Base-by-base conservation (phyloP, 202 grass and related monocot genomes). In the Zoysia matrella region DNA sequence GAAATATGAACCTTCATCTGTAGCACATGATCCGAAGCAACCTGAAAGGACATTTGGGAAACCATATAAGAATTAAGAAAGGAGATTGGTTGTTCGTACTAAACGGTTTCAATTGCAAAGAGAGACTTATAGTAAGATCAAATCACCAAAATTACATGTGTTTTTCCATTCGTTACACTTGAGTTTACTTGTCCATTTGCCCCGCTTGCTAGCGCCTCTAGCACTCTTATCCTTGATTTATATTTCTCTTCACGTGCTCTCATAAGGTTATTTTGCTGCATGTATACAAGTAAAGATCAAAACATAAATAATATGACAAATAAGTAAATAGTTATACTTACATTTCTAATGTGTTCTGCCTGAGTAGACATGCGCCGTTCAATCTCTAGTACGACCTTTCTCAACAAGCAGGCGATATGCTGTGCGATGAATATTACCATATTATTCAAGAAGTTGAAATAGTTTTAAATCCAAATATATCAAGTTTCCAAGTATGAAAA, bases 181-280 rank as follows among this genome's bases (percentile, higher is more conserved):
- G 82, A 85, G 62, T 75, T 73, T 65, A 78, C 80, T 64, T 86
- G 76, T 48, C 79, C 88, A 54, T 50, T 72, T 80, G 70, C 81
- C 42, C 90, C 86, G 75, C 70, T 80, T 80, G 92, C 92, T 82
- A 95, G 89, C 75, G 88, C 88, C 78, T 95, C 95, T 16, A 93
- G 82, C 57, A 98, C 89, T 78, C 84, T 91, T 87, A 98, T 91
- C 75, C 95, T 94, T 66, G 90, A 94, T 81, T 91, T 92, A 73
- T 95, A 94, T 82, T 95, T 98, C 73, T 98, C 92, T 91, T 98
- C 95, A 40, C 92, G 90, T 74, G 88, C 83, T 95, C 92, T 95
- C 44, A 91, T 91, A 82, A 92, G 85, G 82, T 93, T 94, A 80
- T 95, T 94, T 91, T 94, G 92, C 95, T 98, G 89, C 62, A 22